A percentile compares a stretch with the other conserved stretches of the same genome.
Evolutionary conservation across 345 rosid genomes (phyloP).

Genomic region (Aegle marmelos): DNA sequence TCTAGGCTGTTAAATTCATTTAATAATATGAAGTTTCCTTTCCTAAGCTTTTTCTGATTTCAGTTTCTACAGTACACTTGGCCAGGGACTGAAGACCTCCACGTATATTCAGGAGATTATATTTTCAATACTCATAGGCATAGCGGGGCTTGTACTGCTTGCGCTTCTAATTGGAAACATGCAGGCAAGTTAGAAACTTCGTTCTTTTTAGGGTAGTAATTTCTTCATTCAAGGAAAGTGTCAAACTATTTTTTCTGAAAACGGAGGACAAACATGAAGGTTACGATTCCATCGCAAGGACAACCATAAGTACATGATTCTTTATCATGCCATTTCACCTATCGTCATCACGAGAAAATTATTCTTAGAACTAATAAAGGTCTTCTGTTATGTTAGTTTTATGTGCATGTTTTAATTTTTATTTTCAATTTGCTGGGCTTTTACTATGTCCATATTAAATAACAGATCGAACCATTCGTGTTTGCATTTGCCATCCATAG

Average conservation of each 20-base stretch:
- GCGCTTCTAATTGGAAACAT: constrained; percentile 81
- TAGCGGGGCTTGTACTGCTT: constrained; percentile 70
- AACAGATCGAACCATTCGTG: neutral
- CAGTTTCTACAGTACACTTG: constrained; percentile 56
- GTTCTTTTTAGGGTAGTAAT: neutral
- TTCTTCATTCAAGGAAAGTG: neutral
- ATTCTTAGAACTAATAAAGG: neutral
- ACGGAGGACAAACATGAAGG: neutral
- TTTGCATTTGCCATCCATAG: neutral
- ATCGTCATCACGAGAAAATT: neutral
- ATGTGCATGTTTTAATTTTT: neutral
- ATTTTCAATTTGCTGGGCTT: neutral
- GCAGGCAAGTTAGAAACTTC: constrained; percentile 41
- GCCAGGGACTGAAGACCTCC: constrained; percentile 89
- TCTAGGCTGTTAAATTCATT: neutral
- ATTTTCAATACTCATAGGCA: constrained; percentile 72
- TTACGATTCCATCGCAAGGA: neutral
- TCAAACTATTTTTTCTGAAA: neutral
- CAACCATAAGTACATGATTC: neutral
- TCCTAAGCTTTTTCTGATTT: neutral
- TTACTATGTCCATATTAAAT: neutral
- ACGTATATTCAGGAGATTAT: constrained; percentile 68
- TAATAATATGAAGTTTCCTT: neutral
- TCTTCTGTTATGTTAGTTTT: neutral
- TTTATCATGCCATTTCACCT: neutral